Base-by-base conservation (phyloP, 345 rosid species). In the Melaleuca quinquenervia region DNA sequence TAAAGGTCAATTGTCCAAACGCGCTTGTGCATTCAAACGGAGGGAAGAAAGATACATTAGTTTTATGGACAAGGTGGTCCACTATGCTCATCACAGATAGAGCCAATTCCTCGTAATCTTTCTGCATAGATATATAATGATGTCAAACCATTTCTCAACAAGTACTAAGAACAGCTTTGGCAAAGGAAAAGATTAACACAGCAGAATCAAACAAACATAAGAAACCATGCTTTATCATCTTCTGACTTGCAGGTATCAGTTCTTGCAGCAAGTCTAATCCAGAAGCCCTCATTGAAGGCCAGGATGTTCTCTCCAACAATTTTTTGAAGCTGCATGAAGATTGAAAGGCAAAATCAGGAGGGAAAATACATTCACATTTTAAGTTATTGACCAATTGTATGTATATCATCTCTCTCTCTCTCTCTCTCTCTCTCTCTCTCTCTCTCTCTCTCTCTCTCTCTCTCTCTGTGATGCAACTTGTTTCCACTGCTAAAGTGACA, bases 21-120 rank as follows among this genome's bases (percentile, higher is more conserved):
- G 78, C 74, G 56, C 22, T 50, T 45, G 22, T 82, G 84, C 86
- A 82, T 82, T 54, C 22, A 55, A 84, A 70, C 2, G 48, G 82
- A 80, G 51, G 48, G 84, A 82, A 87, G 83, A 84, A 86, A 53
- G 50, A 78, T 88, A 96, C 98, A 56, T 92, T 93, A 82, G 99
- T 96, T 90, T 94, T 95, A 86, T 95, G 95, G 84, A 97, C 98
- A 82, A 96, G 82, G 82, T 90, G 83, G 89, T 97, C 99, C 85
- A 97, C 98, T 85, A 94, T 93, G 92, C 84, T 93, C 99, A 95
- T 97, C 82, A 96, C 92, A 20, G 95, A 89, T 51, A 86, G 58
- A 74, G 99, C 98, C 89, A 97, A 86, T 90, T 97, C 96, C 91
- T 97, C 98, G 13, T 96, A 96, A 89, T 97, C 98, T 91, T 92